These are phyloP conservation scores for Abrus precatorius DNA, from an alignment of 306 rosid genomes.

Conservation along the genomic window DNA sequence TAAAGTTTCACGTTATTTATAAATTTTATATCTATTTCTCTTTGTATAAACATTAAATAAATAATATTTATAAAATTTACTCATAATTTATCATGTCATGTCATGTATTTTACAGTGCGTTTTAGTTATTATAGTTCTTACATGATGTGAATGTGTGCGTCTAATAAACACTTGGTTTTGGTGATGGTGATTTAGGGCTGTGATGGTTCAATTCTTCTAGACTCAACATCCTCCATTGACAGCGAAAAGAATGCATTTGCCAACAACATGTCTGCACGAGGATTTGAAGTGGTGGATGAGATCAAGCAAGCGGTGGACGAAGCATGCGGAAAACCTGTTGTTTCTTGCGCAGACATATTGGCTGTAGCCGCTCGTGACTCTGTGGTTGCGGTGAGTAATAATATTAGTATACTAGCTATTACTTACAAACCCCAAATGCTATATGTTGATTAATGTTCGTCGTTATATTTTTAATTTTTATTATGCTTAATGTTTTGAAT, in stretches of 20 bases:
- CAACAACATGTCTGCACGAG: conserved; percentile 38
- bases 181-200: conserved; percentile 54
- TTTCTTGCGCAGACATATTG: conserved; percentile 64
- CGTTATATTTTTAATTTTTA: too few relatives aligned
- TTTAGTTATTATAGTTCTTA: too few relatives aligned
- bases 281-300: conserved; percentile 61
- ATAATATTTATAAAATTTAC: too few relatives aligned
- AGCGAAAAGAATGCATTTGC: conserved; percentile 51
- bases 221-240: conserved; percentile 49
- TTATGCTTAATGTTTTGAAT: not conserved
- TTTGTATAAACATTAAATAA: too few relatives aligned
- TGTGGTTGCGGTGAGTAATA: conserved; percentile 45
- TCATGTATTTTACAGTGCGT: too few relatives aligned
- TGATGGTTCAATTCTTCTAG: conserved; percentile 60
- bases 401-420: not conserved
- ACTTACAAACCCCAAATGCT: not conserved
- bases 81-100: too few relatives aligned
- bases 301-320: conserved; percentile 52
- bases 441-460: not conserved
- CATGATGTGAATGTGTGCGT: not conserved
- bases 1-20: too few relatives aligned
- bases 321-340: conserved; percentile 53
- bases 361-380: conserved; percentile 60
- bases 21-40: too few relatives aligned
- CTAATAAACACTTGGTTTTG: not conserved